Conservation (phyloP, 2,329 filamentous ascomycete genomes). For the Fusarium sp. region DNA sequence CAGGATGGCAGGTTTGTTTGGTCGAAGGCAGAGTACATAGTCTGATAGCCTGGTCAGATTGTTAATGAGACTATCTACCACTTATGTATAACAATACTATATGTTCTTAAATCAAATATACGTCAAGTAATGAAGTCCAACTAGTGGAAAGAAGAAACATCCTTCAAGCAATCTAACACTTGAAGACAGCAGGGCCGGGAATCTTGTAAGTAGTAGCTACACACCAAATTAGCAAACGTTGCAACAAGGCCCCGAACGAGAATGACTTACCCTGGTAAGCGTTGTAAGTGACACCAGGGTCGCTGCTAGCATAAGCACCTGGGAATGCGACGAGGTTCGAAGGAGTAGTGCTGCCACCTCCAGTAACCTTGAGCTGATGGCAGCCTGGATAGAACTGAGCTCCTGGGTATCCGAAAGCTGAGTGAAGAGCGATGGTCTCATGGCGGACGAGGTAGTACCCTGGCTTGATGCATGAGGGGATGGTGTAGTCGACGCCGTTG, state of each 20-base stretch:
- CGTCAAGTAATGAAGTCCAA: slow-evolving; percentile 13
- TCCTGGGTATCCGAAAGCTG: slow-evolving; percentile 60
- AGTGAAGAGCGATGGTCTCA: slow-evolving; percentile 66
- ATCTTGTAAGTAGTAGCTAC: slow-evolving; percentile 56
- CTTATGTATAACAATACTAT: slow-evolving; percentile 6
- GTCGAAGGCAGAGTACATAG: background rate
- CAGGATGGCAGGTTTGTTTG: background rate
- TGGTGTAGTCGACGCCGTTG: slow-evolving; percentile 61
- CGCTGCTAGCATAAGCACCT: slow-evolving; percentile 61
- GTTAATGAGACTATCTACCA: slow-evolving; percentile 13
- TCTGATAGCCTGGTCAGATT: background rate
- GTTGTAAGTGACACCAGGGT: slow-evolving; percentile 64
- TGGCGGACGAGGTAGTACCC: slow-evolving; percentile 70
- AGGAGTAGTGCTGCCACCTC: slow-evolving; percentile 57
- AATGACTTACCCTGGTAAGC: slow-evolving; percentile 57
- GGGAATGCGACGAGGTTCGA: slow-evolving; percentile 61
- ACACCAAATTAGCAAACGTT: background rate
- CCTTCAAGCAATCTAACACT: slow-evolving; percentile 50
- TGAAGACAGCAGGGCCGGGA: slow-evolving; percentile 61
- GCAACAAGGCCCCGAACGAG: background rate
- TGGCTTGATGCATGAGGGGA: slow-evolving; percentile 62
- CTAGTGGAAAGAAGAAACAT: slow-evolving; percentile 12
- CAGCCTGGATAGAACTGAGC: slow-evolving; percentile 69
- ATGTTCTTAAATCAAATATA: slow-evolving; percentile 7
- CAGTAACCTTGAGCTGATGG: slow-evolving; percentile 66